Evolutionary conservation across 768 basidiomycete genomes (phyloP).

Genomic region (Hemileccinum impolitum): DNA sequence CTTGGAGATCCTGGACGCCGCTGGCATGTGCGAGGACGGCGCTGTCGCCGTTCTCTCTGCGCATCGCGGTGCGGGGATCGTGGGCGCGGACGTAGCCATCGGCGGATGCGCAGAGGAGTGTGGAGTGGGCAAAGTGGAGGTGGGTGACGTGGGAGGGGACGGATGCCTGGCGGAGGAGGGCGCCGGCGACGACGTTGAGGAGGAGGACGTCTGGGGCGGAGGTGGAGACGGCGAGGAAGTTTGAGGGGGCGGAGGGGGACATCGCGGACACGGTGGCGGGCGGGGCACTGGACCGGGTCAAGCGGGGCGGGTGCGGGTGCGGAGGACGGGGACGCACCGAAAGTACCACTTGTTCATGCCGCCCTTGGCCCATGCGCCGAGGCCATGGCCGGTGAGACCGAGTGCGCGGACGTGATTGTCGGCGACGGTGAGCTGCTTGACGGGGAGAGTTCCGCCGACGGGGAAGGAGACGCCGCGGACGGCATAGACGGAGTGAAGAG

Average conservation of each 20-base stretch:
- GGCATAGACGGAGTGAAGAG: constrained; percentile 62
- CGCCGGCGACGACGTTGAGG: constrained; percentile 73
- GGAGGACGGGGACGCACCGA: constrained; percentile 43
- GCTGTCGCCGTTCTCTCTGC: constrained; percentile 46
- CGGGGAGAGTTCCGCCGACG: constrained; percentile 63
- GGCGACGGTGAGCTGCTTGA: constrained; percentile 72
- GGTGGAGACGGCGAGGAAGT: constrained; percentile 58
- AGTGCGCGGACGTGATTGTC: constrained; percentile 76
- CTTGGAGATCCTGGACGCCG: constrained; percentile 80
- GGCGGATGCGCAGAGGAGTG: constrained; percentile 62
- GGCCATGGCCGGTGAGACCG: constrained; percentile 54
- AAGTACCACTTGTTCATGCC: constrained; percentile 82
- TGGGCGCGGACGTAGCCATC: constrained; percentile 76
- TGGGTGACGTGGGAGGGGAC: constrained; percentile 61
- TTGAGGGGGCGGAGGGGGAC: constrained; percentile 50
- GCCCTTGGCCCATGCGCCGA: constrained; percentile 82
- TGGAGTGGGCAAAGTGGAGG: constrained; percentile 61
- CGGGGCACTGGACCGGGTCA: constrained; percentile 31
- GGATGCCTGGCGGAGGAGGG: constrained; percentile 52
- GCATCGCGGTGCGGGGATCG: constrained; percentile 59
- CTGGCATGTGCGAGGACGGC: constrained; percentile 75
- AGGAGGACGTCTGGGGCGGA: constrained; percentile 59
- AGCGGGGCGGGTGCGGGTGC: not conserved
- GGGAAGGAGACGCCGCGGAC: constrained; percentile 70
- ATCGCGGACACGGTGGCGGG: constrained; percentile 36